Conservation (phyloP, 345 rosid genomes). For the Citrus cavaleriei region DNA sequence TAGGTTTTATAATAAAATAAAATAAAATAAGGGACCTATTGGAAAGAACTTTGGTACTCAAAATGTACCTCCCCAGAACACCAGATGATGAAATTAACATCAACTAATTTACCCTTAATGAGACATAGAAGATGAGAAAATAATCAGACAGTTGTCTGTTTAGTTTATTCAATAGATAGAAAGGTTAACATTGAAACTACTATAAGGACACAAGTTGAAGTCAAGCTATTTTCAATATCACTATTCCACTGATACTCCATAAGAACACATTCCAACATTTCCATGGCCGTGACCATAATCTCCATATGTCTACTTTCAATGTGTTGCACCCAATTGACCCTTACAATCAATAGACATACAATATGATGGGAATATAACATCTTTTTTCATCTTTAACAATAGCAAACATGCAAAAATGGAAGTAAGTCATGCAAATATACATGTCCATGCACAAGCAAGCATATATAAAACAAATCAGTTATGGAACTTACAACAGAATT, state of each 20-base stretch:
- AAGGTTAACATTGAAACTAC: neutral
- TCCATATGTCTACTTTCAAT: neutral
- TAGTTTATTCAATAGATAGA: neutral
- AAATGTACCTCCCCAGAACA: neutral
- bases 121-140: neutral
- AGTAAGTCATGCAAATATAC: neutral
- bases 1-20: neutral
- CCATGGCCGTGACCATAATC: neutral
- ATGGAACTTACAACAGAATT: slow-evolving; percentile 89
- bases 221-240: neutral
- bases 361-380: neutral
- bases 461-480: neutral
- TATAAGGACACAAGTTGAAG: neutral
- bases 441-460: neutral
- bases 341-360: neutral
- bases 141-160: neutral
- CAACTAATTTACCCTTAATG: neutral
- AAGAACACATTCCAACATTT: neutral
- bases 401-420: neutral
- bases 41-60: neutral
- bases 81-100: neutral
- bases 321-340: neutral
- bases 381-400: neutral
- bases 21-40: no score
- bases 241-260: neutral